Percentiles rank a stretch among this genome's conserved stretches.
These are phyloP conservation scores for Leersia perrieri DNA, from an alignment of 176 grass and related monocot species.

Conservation along the genomic window DNA sequence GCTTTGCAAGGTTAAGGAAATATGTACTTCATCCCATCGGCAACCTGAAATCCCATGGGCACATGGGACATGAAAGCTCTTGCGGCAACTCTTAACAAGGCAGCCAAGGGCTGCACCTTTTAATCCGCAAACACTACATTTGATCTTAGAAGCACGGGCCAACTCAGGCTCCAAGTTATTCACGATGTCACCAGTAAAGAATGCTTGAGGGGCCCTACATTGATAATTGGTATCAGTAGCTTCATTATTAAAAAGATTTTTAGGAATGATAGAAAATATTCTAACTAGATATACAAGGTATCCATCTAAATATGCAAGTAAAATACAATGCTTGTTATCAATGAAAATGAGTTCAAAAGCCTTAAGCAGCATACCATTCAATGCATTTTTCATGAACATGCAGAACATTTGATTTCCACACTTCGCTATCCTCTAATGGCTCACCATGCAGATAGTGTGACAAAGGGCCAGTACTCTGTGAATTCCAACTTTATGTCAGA, in stretches of 20 bases:
- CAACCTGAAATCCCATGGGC: slow-evolving; percentile 63
- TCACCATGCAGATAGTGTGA: slow-evolving; percentile 61
- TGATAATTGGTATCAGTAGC: slow-evolving; percentile 6
- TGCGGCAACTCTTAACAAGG: slow-evolving; percentile 83
- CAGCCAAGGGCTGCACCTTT: slow-evolving; percentile 97
- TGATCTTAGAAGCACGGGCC: slow-evolving; percentile 83
- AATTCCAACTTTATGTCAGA: slow-evolving; percentile 25
- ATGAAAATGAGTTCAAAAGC: background rate
- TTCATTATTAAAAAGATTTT: background rate
- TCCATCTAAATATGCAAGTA: background rate
- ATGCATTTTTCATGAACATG: slow-evolving; percentile 94
- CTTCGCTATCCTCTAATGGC: slow-evolving; percentile 54
- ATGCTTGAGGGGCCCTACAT: slow-evolving; percentile 89
- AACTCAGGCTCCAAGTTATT: slow-evolving; percentile 81
- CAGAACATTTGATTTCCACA: slow-evolving; percentile 60
- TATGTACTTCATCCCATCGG: slow-evolving; percentile 72
- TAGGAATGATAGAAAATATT: background rate
- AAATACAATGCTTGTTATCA: too few species aligned
- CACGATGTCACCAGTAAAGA: slow-evolving; percentile 65
- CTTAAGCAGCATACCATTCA: slow-evolving; percentile 69
- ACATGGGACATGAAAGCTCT: slow-evolving; percentile 92
- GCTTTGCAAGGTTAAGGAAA: background rate
- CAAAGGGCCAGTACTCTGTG: slow-evolving; percentile 71
- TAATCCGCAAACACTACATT: slow-evolving; percentile 78
- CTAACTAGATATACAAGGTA: background rate